Percentiles rank a stretch among this genome's conserved stretches.
These are phyloP conservation scores for Lycium ferocissimum DNA, from an alignment of 257 asterid genomes.

Conservation along the genomic window DNA sequence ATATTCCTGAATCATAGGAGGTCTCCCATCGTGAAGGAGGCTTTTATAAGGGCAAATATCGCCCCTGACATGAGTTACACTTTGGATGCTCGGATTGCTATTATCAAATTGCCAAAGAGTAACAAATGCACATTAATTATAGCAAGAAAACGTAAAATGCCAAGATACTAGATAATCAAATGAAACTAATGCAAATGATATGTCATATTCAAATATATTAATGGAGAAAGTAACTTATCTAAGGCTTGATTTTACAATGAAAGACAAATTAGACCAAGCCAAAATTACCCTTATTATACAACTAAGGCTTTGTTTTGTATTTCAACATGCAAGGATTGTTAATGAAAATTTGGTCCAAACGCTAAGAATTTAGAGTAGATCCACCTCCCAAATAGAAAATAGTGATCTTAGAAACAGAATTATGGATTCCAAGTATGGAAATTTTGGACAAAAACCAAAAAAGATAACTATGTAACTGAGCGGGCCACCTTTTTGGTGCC, in stretches of 20 bases:
- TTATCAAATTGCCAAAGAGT: neutral
- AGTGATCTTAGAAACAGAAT: no score
- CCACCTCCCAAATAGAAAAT: neutral
- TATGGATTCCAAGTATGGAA: neutral
- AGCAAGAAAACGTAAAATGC: neutral
- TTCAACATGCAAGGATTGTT: neutral
- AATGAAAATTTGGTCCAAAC: neutral
- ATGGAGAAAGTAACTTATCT: neutral
- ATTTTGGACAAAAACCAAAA: neutral
- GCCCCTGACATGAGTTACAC: neutral
- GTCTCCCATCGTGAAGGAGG: neutral
- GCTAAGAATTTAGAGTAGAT: neutral
- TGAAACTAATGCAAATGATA: neutral
- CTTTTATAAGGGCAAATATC: neutral
- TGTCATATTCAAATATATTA: neutral
- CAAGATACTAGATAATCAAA: neutral
- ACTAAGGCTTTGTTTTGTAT: neutral
- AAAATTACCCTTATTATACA: neutral
- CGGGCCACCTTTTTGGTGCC: no score
- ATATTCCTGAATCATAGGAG: slow-evolving; percentile 18
- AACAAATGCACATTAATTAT: neutral
- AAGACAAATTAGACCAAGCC: neutral
- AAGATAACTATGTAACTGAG: no score
- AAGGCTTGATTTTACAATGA: neutral
- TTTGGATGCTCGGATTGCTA: neutral